phyloP scores from a whole-genome alignment of 805 yeast species.

The Candida boleticola region DNA sequence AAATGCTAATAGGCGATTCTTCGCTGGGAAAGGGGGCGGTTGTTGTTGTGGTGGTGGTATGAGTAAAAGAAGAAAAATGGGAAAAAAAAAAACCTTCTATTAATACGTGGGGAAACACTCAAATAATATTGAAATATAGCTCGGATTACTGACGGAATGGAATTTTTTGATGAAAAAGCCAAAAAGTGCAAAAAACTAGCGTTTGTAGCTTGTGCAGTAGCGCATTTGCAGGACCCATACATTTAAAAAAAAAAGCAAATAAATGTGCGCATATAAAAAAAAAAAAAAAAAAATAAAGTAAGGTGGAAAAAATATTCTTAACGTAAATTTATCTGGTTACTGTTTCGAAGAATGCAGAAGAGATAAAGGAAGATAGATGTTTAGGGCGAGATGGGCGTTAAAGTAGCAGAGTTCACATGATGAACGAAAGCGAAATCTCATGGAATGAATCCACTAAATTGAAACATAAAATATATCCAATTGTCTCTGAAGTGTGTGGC shows the following conservation, averaged over 20 bases:
- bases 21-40: too few species aligned
- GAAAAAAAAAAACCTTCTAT: conserved; percentile 1
- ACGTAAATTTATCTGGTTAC: background rate
- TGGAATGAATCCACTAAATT: too few species aligned
- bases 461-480: too few species aligned
- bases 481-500: too few species aligned
- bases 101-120: background rate
- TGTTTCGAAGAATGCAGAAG: background rate
- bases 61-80: background rate
- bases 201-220: background rate
- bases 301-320: background rate
- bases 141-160: background rate
- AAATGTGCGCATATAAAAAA: too few species aligned
- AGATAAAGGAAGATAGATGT: too few species aligned
- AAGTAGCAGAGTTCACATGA: too few species aligned
- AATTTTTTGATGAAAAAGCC: background rate
- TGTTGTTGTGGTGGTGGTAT: background rate
- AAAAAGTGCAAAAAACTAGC: too few species aligned
- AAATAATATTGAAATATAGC: background rate
- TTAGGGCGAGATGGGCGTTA: too few species aligned
- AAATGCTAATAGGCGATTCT: too few species aligned
- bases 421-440: too few species aligned
- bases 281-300: too few species aligned
- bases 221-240: background rate
- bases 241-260: background rate